Evolutionary conservation across 768 basidiomycete genomes (phyloP).

Genomic region (Tulasnella sp.): DNA sequence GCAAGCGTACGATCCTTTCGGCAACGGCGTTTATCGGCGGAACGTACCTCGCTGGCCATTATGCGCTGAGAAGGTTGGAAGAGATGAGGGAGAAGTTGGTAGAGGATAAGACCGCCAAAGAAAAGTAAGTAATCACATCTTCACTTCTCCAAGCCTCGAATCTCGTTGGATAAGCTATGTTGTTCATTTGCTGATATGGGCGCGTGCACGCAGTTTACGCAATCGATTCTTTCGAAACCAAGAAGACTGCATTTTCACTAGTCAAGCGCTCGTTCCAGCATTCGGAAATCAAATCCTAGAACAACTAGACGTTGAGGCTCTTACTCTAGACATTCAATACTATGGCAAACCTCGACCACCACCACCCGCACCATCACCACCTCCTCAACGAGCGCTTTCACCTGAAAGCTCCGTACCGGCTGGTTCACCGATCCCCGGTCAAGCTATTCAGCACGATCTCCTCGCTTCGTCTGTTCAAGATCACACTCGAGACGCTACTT

Average conservation of each 20-base stretch:
- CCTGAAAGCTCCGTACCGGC: not conserved
- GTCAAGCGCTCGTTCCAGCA: conserved; percentile 64
- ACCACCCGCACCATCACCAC: not conserved
- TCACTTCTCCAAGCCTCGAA: not conserved
- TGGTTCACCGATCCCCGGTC: not conserved
- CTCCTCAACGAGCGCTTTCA: not conserved
- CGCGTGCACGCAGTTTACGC: conserved; percentile 50
- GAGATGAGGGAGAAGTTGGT: conserved; percentile 63
- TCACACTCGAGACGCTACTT: not conserved
- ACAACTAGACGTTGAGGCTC: conserved; percentile 70
- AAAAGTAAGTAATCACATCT: conserved; percentile 51
- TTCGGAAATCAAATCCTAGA: conserved; percentile 60
- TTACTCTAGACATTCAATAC: conserved; percentile 54
- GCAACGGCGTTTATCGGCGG: conserved; percentile 54
- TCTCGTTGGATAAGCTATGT: not conserved
- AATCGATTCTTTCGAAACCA: conserved; percentile 72
- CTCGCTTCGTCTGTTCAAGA: not conserved
- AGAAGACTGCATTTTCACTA: conserved; percentile 70
- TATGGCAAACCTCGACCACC: conserved; percentile 39
- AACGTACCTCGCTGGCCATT: conserved; percentile 58
- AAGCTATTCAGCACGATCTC: not conserved
- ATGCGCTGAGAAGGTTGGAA: conserved; percentile 57
- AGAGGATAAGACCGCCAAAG: conserved; percentile 57
- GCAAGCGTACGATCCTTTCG: conserved; percentile 47
- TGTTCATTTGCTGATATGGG: conserved; percentile 7